These are phyloP conservation scores for Magnusiomyces ingens DNA, from an alignment of 1,139 yeast genomes.

Conservation along the genomic window DNA sequence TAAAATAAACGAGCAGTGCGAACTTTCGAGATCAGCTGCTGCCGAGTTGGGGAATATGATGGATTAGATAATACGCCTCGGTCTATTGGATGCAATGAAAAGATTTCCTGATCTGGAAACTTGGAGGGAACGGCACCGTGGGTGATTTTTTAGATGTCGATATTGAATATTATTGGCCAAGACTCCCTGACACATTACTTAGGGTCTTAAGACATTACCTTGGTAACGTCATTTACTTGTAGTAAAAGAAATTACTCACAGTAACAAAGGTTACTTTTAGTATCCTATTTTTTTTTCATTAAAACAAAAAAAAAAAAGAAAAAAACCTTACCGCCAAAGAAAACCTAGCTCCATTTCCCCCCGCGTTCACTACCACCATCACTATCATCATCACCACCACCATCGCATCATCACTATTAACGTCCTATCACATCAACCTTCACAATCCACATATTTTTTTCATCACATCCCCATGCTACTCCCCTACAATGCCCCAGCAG, in stretches of 20 bases:
- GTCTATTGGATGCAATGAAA: no score
- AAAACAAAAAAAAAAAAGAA: not conserved
- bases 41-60: not conserved
- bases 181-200: not conserved
- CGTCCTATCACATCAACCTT: no score
- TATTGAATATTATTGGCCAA: not conserved
- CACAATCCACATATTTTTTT: no score
- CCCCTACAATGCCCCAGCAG: no score
- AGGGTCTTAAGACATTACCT: not conserved
- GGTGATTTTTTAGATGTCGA: not conserved
- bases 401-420: no score
- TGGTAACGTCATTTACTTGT: no score
- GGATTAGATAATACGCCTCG: no score
- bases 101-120: no score
- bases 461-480: no score
- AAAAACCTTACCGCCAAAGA: not conserved
- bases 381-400: no score
- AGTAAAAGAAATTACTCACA: no score
- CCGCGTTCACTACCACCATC: not conserved
- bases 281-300: not conserved
- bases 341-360: not conserved
- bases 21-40: conserved; percentile 1
- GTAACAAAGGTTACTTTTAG: not conserved
- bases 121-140: conserved; percentile 1
- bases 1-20: not conserved